These are phyloP conservation scores for Termitomyces eurrhizus DNA, from an alignment of 768 basidiomycete species.

Conservation along the genomic window DNA sequence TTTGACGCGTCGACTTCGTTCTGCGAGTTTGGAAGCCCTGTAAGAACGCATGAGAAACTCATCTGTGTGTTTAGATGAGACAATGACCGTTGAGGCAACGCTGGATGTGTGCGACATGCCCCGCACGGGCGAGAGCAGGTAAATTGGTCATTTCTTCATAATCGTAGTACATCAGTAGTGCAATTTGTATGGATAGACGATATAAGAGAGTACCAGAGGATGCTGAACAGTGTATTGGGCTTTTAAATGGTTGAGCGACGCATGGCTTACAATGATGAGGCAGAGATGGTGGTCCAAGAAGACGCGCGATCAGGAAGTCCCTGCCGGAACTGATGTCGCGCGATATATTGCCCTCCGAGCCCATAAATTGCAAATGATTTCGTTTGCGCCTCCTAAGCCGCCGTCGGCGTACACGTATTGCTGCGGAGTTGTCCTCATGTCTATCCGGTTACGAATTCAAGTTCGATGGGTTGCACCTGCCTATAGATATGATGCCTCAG, in stretches of 20 bases:
- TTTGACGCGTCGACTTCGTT: conserved; percentile 70
- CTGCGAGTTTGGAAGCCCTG: conserved; percentile 64
- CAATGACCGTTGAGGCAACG: conserved; percentile 56
- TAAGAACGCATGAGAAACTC: not conserved
- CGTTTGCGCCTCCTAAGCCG: not conserved
- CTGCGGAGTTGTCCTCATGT: not conserved
- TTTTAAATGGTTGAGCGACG: conserved; percentile 16
- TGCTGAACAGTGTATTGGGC: not conserved
- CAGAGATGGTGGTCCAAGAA: conserved; percentile 14
- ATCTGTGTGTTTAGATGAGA: conserved; percentile 1
- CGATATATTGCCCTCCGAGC: conserved; percentile 4
- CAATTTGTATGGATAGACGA: not conserved
- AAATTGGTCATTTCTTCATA: conserved; percentile 20
- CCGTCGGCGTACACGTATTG: not conserved
- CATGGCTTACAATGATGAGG: conserved; percentile 15
- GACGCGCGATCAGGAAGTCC: conserved; percentile 16
- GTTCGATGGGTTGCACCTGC: not conserved
- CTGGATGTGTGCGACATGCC: conserved; percentile 62
- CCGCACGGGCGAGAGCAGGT: conserved; percentile 36
- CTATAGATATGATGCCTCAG: not conserved
- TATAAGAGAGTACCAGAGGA: not conserved
- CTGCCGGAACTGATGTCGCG: conserved; percentile 8
- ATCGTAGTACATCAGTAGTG: conserved; percentile 8
- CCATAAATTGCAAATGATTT: not conserved
- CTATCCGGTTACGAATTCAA: not conserved